Evolutionary conservation across 306 rosid genomes (phyloP), one percentile per base, ranked within the genome.

Genomic region (Rosa chinensis): DNA sequence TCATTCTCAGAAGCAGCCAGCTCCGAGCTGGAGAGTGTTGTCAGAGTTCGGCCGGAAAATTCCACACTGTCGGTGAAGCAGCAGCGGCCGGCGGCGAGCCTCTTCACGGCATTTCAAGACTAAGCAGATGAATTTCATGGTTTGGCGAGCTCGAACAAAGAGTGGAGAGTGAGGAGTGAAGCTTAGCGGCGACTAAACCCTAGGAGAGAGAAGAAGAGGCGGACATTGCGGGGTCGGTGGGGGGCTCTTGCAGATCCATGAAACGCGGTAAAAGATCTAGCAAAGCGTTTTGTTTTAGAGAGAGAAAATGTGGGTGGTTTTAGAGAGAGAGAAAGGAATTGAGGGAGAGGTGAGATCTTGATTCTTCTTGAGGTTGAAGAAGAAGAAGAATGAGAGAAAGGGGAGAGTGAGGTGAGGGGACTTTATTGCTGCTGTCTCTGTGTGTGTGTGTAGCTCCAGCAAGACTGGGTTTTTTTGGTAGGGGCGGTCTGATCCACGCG

Each of bases 251-350:
- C 78, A 86, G 97, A 92, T 91, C 98, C 92, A 87, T 66, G 80
- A 87, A 89, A 89, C 28, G 86, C 89, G 89, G 88, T 18, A 28
- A 80, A 88, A 77, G 89, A 92, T 92, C 94, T 86, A 70, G 73
- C 37, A 18, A 63, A 12, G 50, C 32, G 0, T 61, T 28, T 28
- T 4, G 20, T 62, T 62, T 4, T 28, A 25, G 67, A 43, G 78
- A 67, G 73, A 78, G 71, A 78, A 78, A 77, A 70, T 69, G 82
- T 35, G 53, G 43, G 53, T 10, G 74, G 44, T 62, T 74, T 10
- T 48, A 48, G 75, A 79, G 73, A 73, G 73, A 73, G 43, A 32
- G 48, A 68, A 28, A 28, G 40, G 70, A 55, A 40, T 21, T 47
- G 75, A 13, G 74, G 49, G 74, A 40, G 73, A 64, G 21, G 70